A percentile compares a stretch with the other conserved stretches of the same genome.
phyloP scores from a whole-genome alignment of 805 yeast species.

The Candida ipomoeae region DNA sequence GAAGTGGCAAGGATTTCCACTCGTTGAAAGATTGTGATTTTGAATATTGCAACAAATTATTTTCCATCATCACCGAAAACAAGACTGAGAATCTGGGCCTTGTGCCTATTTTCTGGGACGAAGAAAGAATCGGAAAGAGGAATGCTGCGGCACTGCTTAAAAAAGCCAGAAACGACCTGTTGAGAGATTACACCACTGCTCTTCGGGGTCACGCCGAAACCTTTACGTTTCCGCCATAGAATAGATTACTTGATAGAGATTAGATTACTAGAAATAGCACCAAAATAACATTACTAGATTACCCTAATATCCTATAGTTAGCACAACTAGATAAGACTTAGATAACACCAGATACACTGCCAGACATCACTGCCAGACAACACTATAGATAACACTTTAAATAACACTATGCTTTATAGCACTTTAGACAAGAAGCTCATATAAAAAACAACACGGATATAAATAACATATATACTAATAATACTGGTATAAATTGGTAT shows the following conservation, averaged over 20 bases:
- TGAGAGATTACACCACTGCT: constrained; percentile 13
- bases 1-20: constrained; percentile 17
- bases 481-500: too few relatives aligned
- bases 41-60: constrained; percentile 19
- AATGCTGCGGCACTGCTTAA: constrained; percentile 15
- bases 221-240: constrained; percentile 12
- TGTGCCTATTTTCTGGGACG: constrained; percentile 21
- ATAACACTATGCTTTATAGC: too few relatives aligned
- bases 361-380: too few relatives aligned
- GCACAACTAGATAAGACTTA: too few relatives aligned
- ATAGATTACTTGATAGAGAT: neutral
- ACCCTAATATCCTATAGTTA: too few relatives aligned
- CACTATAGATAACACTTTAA: too few relatives aligned
- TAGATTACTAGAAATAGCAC: too few relatives aligned
- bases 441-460: too few relatives aligned
- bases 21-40: constrained; percentile 18
- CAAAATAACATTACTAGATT: too few relatives aligned
- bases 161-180: constrained; percentile 11
- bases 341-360: too few relatives aligned
- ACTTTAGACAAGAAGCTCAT: too few relatives aligned
- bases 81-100: constrained; percentile 17
- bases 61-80: constrained; percentile 11
- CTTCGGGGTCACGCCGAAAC: constrained; percentile 15
- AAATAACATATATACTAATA: too few relatives aligned
- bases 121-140: constrained; percentile 12